These are phyloP conservation scores for Penicillium dipodomyicola DNA, from an alignment of 495 filamentous ascomycete species.

Conservation along the genomic window DNA sequence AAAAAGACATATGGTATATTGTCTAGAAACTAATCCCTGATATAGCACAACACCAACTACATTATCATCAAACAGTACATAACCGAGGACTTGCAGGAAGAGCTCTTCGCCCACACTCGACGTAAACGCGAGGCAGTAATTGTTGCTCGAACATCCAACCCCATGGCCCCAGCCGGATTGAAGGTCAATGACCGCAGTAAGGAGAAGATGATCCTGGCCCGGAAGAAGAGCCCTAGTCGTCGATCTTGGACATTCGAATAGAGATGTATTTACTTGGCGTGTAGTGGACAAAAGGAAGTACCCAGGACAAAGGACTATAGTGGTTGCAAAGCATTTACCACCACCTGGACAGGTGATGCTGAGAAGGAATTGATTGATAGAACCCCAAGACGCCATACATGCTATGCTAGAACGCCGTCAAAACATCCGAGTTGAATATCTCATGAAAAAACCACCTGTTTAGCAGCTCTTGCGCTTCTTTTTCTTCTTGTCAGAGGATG, in stretches of 20 bases:
- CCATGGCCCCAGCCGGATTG: slow-evolving; percentile 40
- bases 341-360: not conserved
- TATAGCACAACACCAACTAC: slow-evolving; percentile 60
- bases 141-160: slow-evolving; percentile 42
- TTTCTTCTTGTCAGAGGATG: slow-evolving; percentile 29
- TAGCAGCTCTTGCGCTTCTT: slow-evolving; percentile 39
- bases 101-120: slow-evolving; percentile 69
- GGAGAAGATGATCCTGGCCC: slow-evolving; percentile 58
- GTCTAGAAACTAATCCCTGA: not conserved
- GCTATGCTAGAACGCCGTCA: slow-evolving; percentile 10
- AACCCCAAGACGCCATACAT: slow-evolving; percentile 7
- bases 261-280: not conserved
- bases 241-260: not conserved
- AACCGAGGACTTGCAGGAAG: slow-evolving; percentile 65
- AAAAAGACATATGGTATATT: not conserved
- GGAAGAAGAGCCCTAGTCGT: slow-evolving; percentile 54
- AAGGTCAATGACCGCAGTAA: slow-evolving; percentile 50
- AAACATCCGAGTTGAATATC: slow-evolving; percentile 5
- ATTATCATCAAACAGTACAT: slow-evolving; percentile 77
- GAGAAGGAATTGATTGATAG: not conserved
- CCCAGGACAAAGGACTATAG: not conserved
- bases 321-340: not conserved
- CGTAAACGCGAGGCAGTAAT: slow-evolving; percentile 55
- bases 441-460: not conserved
- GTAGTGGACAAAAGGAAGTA: not conserved